Evolutionary conservation across 2,329 filamentous ascomycete species (phyloP), one percentile per base, ranked within the genome.

Genomic region (Penicillium sp.): DNA sequence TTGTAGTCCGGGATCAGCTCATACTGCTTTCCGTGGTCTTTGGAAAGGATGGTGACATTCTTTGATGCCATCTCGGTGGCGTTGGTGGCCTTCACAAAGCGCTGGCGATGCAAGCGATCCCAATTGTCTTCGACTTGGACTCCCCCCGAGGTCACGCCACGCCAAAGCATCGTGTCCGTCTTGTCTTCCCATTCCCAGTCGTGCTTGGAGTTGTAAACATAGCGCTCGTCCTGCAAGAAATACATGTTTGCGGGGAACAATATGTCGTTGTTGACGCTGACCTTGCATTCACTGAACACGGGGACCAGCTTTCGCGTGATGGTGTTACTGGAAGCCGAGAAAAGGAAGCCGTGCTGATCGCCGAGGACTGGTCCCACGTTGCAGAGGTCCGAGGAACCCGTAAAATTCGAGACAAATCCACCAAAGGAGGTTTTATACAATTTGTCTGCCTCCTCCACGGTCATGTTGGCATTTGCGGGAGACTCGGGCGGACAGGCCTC

Each of bases 201-300:
- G 51, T 80, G 80, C 8, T 70, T 70, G 7, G 75, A 66, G 47
- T 82, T 79, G 48, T 85, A 85, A 1, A 77, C 79, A 67, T 87
- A 87, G 42, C 81, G 78, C 6, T 76, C 73, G 62, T 86, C 81
- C 8, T 79, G 70, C 16, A 77, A 77, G 56, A 85, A 80, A 63
- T 88, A 88, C 79, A 87, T 86, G 45, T 85, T 83, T 1, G 85
- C 84, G 0, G 85, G 85, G 15, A 88, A 80, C 13, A 88, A 75
- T 54, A 88, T 87, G 59, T 88, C 85, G 64, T 85, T 88, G 73
- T 88, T 88, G 57, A 86, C 80, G 16, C 80, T 79, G 34, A 87
- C 75, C 65, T 88, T 88, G 70, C 84, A 87, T 53, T 85, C 85
- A 41, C 85, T 82, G 57, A 89, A 88, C 65, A 89, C 76, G 18